These are phyloP conservation scores for Stevia rebaudiana DNA, from an alignment of 140 eudicot species.

Conservation along the genomic window DNA sequence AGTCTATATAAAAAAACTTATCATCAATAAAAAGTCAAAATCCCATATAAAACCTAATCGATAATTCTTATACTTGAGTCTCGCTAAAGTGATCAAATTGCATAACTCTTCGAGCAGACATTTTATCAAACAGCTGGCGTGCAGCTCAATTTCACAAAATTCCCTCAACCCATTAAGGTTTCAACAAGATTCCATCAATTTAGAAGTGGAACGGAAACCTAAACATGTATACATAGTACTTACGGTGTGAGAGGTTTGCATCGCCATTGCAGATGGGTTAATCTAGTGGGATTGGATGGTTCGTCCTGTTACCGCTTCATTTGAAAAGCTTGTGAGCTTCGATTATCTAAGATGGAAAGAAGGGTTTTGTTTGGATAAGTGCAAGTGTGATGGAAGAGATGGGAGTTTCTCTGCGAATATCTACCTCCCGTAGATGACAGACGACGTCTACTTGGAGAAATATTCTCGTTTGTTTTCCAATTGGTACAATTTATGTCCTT, in stretches of 20 bases:
- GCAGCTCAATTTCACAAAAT: constrained; percentile 7
- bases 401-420: background rate
- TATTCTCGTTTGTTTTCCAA: background rate
- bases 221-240: constrained; percentile 1
- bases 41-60: background rate
- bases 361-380: constrained; percentile 14
- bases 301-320: constrained; percentile 8
- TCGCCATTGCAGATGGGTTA: constrained; percentile 24
- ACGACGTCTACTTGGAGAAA: background rate
- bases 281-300: background rate
- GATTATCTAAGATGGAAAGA: background rate
- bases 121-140: constrained; percentile 27
- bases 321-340: constrained; percentile 10
- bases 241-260: constrained; percentile 39
- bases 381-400: background rate
- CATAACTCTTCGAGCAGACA: constrained; percentile 5
- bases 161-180: background rate
- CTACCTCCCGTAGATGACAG: background rate
- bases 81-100: background rate
- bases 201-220: background rate
- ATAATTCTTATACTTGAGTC: background rate
- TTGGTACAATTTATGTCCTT: no score
- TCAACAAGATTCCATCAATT: background rate
- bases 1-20: background rate
- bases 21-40: background rate